phyloP scores from a whole-genome alignment of 2,329 filamentous ascomycete species.

The Xylaria sp. region DNA sequence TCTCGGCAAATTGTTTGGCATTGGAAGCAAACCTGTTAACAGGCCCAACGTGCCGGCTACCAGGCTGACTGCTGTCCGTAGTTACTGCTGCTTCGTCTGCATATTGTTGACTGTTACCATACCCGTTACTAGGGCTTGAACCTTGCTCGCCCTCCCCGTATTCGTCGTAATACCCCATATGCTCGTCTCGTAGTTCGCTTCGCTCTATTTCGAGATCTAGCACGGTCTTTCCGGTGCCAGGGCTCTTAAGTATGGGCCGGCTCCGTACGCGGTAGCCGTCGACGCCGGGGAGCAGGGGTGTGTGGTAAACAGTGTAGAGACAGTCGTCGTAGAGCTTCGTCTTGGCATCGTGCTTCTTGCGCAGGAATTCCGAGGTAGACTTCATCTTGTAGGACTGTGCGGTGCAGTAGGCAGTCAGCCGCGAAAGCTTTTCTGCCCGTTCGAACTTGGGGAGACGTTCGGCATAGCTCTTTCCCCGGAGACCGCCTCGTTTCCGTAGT shows the following conservation, averaged over 20 bases:
- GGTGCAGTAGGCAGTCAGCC: constrained; percentile 95
- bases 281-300: constrained; percentile 84
- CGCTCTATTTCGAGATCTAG: constrained; percentile 96
- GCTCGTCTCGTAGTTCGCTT: constrained; percentile 87
- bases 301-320: constrained; percentile 92
- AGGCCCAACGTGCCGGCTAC: constrained; percentile 50
- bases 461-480: constrained; percentile 86
- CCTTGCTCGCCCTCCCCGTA: constrained; percentile 65
- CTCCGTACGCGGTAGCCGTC: constrained; percentile 91
- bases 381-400: constrained; percentile 93
- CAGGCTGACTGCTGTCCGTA: constrained; percentile 17
- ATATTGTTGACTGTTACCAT: constrained; percentile 38
- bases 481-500: constrained; percentile 69
- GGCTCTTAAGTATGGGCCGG: constrained; percentile 90
- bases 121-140: constrained; percentile 42
- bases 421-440: constrained; percentile 84
- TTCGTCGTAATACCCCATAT: constrained; percentile 89
- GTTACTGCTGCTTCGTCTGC: constrained; percentile 30
- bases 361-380: constrained; percentile 86
- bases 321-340: constrained; percentile 99
- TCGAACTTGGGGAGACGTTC: constrained; percentile 90
- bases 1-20: constrained; percentile 85
- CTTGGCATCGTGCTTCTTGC: constrained; percentile 86
- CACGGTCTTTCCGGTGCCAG: constrained; percentile 87
- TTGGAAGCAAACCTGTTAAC: constrained; percentile 72